Evolutionary conservation across 345 rosid genomes (phyloP), one percentile per base, ranked within the genome.

Genomic region (Geranium rotundifolium): DNA sequence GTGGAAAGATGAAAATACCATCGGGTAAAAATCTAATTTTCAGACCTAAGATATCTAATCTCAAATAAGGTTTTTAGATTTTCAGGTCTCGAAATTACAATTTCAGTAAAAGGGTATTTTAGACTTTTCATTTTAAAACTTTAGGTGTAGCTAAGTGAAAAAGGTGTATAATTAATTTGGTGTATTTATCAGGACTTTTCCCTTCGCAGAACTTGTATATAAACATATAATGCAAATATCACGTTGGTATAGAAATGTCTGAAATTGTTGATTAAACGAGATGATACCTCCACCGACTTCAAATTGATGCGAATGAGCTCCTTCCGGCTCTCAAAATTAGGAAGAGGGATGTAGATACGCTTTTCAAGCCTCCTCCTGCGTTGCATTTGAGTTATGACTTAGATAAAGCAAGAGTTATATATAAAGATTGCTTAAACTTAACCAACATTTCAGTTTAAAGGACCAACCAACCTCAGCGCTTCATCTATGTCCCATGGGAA

Each of bases 401-500:
- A 46, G 52, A 46, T 46, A 46, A 12, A 46, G 52, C 16, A 14
- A 46, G 52, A 46, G 52, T 46, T 10, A 46, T 14, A 46, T 12
- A 23, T 23, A 23, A 23, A 23, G 27, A 23, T 23, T 23, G 27
- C 2, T 23, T 23, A n/a, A n/a, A 13, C 50, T 41, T 1, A 12
- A 12, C 52, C 52, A 46, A 46, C 46, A 46, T 14, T 46, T 46
- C 52, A 14, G 17, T 59, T 29, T 41, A 37, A 15, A 29, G 60
- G 52, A 63, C 29, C 27, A 57, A 18, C 27, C 58, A 71, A 95
- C 99, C 99, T 85, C 66, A 95, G 85, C 13, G 99, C 99, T 80
- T 90, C 95, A 58, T 95, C 99, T 71, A 95, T 95, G 84, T 95
- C 99, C 97, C 99, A 95, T 0, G 99, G 99, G 71, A 90, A 95